Evolutionary conservation across 495 filamentous ascomycete genomes (phyloP).

Genomic region (Trichoderma orchidacearum): DNA sequence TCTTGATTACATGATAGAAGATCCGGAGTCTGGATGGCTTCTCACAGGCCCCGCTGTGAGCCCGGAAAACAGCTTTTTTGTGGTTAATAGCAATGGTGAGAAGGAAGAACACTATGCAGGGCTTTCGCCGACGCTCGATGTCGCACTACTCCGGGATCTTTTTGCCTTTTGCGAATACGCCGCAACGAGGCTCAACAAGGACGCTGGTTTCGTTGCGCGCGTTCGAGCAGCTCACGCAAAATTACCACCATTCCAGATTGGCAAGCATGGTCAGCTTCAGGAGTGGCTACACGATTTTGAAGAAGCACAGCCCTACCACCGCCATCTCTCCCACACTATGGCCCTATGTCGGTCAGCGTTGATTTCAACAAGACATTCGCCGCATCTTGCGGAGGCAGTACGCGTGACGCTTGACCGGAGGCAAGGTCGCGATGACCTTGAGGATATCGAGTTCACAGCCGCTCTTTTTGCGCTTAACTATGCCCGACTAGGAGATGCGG

Average conservation of each 20-base stretch:
- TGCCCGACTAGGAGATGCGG: conserved; percentile 5
- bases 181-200: conserved; percentile 4
- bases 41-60: conserved; percentile 26
- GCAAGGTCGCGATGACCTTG: conserved; percentile 17
- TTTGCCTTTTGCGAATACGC: conserved; percentile 15
- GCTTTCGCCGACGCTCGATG: conserved; percentile 29
- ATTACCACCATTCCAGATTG: conserved; percentile 25
- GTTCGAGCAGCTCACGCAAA: conserved; percentile 9
- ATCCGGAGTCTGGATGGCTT: conserved; percentile 10
- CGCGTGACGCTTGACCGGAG: conserved; percentile 23
- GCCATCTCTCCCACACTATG: conserved; percentile 33
- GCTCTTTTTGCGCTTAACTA: conserved; percentile 8
- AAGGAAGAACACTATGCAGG: conserved; percentile 6
- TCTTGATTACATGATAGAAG: conserved; percentile 27
- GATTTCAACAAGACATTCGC: conserved; percentile 7
- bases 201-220: no score
- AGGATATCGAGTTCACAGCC: conserved; percentile 10
- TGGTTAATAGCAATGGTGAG: neutral
- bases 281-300: conserved; percentile 28
- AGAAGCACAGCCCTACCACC: conserved; percentile 30
- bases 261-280: conserved; percentile 25
- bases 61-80: conserved; percentile 29
- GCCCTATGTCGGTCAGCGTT: conserved; percentile 18
- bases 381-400: conserved; percentile 18
- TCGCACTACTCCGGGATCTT: conserved; percentile 23